phyloP scores from a whole-genome alignment of 306 rosid species.

The Heteromeles arbutifolia region DNA sequence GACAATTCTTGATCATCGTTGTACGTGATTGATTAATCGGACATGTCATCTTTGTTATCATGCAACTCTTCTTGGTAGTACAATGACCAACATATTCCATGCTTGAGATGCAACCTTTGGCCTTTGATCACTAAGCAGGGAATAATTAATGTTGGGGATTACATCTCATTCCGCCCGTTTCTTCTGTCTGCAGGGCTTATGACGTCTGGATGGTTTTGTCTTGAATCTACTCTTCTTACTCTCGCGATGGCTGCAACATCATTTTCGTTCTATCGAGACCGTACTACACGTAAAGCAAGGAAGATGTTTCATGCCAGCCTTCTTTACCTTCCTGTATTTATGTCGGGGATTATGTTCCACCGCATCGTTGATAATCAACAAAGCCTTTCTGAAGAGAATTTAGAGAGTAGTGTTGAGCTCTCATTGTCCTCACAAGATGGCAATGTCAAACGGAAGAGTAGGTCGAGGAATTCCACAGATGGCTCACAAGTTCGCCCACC shows the following conservation, averaged over 20 bases:
- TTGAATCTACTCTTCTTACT: slow-evolving; percentile 75
- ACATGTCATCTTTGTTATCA: background rate
- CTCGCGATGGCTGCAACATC: slow-evolving; percentile 74
- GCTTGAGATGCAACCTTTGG: background rate
- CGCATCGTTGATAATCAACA: slow-evolving; percentile 48
- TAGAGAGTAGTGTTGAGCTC: slow-evolving; percentile 18
- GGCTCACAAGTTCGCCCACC: slow-evolving; percentile 46
- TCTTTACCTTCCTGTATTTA: slow-evolving; percentile 85
- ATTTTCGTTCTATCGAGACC: slow-evolving; percentile 71
- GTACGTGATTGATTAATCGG: background rate
- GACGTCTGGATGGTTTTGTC: slow-evolving; percentile 84
- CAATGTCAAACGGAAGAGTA: slow-evolving; percentile 18
- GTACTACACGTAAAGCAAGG: slow-evolving; percentile 64
- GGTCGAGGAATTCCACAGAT: slow-evolving; percentile 8
- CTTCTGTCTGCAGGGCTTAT: slow-evolving; percentile 69
- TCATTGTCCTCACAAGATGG: slow-evolving; percentile 19
- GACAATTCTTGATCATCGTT: background rate
- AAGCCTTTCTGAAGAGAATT: slow-evolving; percentile 23
- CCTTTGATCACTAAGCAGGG: background rate
- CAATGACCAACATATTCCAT: background rate
- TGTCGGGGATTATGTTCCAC: slow-evolving; percentile 81
- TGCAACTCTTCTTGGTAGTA: background rate
- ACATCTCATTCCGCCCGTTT: background rate
- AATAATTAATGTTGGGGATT: background rate
- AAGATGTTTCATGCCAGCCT: slow-evolving; percentile 94